Percentiles rank a stretch among this genome's conserved stretches.
These are phyloP conservation scores for Teunomyces lycoperdinae DNA, from an alignment of 805 yeast species.

Conservation along the genomic window DNA sequence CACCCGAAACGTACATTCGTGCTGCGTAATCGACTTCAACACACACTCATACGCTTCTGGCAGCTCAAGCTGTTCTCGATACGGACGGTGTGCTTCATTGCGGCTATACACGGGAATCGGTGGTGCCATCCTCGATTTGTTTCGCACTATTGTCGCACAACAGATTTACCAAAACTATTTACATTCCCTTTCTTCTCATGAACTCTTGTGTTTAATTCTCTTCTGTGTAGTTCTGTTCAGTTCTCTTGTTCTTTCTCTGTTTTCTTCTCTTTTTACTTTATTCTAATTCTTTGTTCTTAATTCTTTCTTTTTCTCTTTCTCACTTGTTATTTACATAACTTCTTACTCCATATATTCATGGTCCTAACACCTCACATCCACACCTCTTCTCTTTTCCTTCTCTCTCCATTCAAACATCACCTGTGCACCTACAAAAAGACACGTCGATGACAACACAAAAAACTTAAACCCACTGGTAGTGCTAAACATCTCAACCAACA, in stretches of 20 bases:
- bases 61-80: constrained; percentile 23
- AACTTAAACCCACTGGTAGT: constrained; percentile 69
- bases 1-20: constrained; percentile 40
- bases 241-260: too few species aligned
- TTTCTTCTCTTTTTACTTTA: too few species aligned
- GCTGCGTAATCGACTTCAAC: constrained; percentile 34
- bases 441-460: constrained; percentile 55
- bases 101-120: constrained; percentile 39
- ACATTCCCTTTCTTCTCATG: too few species aligned
- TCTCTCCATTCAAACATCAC: constrained; percentile 94
- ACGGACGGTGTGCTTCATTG: constrained; percentile 25
- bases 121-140: constrained; percentile 34
- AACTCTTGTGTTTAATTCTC: too few species aligned
- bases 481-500: constrained; percentile 67
- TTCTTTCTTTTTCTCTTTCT: too few species aligned
- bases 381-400: constrained; percentile 77
- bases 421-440: constrained; percentile 81
- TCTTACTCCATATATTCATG: too few species aligned
- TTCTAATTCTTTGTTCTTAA: too few species aligned
- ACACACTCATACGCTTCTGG: constrained; percentile 34
- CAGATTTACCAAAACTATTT: too few species aligned
- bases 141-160: too few species aligned
- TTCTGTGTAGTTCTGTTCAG: too few species aligned
- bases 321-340: too few species aligned
- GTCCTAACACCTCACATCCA: constrained; percentile 70